Base-by-base conservation (phyloP, 805 yeast genomes). In the Metschnikowia lunata region DNA sequence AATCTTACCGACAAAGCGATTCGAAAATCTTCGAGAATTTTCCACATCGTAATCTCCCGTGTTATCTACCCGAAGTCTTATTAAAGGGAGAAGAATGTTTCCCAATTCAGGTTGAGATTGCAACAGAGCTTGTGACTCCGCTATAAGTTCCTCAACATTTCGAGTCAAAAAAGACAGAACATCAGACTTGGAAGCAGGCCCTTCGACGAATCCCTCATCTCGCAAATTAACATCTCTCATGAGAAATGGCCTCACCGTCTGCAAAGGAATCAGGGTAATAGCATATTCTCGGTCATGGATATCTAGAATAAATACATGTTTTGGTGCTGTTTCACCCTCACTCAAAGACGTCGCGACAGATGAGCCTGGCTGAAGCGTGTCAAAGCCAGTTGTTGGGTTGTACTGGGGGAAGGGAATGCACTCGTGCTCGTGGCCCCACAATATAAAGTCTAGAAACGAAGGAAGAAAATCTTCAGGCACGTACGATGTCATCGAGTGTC, bases 341-440 rank as follows among this genome's bases (percentile, higher is more conserved):
- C 86, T 78, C 23, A 93, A 69, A 2, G 96, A 83, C 0, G 99
- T 93, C 0, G 96, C 97, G 13, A 93, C 85, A 0, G 96, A 85
- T 1, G 96, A 87, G 0, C 99, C 99, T 0, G 96, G 93, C 60
- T 89, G 97, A 32, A 93, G 71, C 0, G 89, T 88, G 43, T 80
- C 80, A 58, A 91, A 88, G 1, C 83, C 84, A 2, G 75, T 76
- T 9, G 72, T 74, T 1, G 79, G 69, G 55, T 84, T 83, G 36
- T 69, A 69, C 1, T 71, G 75, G 0, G 95, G 80, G 46, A 78
- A 79, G 1, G 91, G 87, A 5, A 83, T 74, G 58, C 97, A 88
- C 60, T 93, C 97, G 63, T 93, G 99, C 61, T 93, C 99, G 63
- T 93, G 99, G 13, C 99, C 99, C 99, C 99, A 93, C 1, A 90